Evolutionary conservation across 163 green algal species (phyloP).

Genomic region (Dunaliella salina): DNA sequence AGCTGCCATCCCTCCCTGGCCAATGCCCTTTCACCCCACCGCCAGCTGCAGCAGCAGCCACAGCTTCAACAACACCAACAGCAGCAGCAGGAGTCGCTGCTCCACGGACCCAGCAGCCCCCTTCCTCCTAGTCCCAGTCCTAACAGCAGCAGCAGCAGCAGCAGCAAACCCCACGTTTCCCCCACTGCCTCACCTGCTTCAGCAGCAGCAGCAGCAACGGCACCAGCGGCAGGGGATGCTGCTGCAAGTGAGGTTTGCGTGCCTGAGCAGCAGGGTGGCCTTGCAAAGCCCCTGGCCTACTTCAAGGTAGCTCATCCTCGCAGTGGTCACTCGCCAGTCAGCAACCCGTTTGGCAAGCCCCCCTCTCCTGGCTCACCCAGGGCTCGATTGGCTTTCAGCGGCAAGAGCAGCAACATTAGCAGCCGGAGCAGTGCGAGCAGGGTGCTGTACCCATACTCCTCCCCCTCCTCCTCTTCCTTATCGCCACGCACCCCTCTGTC

Average conservation of each 20-base stretch:
- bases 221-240: not conserved
- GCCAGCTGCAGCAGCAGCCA: not conserved
- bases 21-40: not conserved
- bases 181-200: not conserved
- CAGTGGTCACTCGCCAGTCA: not conserved
- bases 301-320: not conserved
- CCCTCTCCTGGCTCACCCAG: not conserved
- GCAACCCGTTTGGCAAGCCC: not conserved
- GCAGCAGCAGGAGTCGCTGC: not conserved
- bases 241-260: not conserved
- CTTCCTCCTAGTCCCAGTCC: not conserved
- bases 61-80: too few species aligned
- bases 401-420: not conserved
- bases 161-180: not conserved
- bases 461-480: too few species aligned
- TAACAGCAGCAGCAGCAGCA: not conserved
- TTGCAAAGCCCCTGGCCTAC: not conserved
- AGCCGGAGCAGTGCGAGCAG: not conserved
- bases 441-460: not conserved
- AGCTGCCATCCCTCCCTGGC: not conserved
- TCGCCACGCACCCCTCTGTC: not conserved
- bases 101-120: not conserved
- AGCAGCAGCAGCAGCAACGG: not conserved
- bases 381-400: not conserved
- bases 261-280: not conserved